phyloP scores from a whole-genome alignment of 2,329 filamentous ascomycete species.

The Aquanectria penicillioides region DNA sequence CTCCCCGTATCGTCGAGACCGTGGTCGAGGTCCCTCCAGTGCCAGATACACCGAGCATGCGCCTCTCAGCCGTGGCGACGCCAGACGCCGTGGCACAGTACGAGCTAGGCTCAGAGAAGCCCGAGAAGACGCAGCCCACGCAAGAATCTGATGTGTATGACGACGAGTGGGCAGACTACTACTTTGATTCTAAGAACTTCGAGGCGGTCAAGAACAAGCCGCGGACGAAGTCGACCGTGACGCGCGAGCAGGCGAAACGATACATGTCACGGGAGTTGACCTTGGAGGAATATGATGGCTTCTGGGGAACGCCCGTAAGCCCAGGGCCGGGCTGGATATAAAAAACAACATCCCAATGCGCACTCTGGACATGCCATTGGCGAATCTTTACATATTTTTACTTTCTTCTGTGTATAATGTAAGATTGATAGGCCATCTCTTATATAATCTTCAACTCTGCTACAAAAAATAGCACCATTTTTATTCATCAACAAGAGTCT shows the following conservation, averaged over 20 bases:
- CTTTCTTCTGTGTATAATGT: constrained; percentile 19
- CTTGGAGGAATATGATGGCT: constrained; percentile 32
- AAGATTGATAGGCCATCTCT: constrained; percentile 27
- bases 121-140: neutral
- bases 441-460: constrained; percentile 24
- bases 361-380: too few species aligned
- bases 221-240: constrained; percentile 7
- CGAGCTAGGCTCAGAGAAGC: constrained; percentile 24
- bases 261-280: constrained; percentile 29
- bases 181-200: constrained; percentile 36
- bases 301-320: constrained; percentile 31
- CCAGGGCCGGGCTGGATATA: constrained; percentile 40
- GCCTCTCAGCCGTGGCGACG: constrained; percentile 35
- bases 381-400: constrained; percentile 8
- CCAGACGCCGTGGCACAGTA: constrained; percentile 35
- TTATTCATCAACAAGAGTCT: constrained; percentile 27
- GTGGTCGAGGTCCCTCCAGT: constrained; percentile 8
- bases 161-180: constrained; percentile 45
- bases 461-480: constrained; percentile 26
- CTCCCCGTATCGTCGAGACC: constrained; percentile 19
- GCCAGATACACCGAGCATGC: constrained; percentile 22
- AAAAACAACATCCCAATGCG: neutral
- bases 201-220: constrained; percentile 12
- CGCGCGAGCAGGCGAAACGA: constrained; percentile 21
- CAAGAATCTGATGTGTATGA: constrained; percentile 34